Percentiles rank a stretch among this genome's conserved stretches.
These are phyloP conservation scores for Melanomma pulvis-pyrius DNA, from an alignment of 495 filamentous ascomycete genomes.

Conservation along the genomic window DNA sequence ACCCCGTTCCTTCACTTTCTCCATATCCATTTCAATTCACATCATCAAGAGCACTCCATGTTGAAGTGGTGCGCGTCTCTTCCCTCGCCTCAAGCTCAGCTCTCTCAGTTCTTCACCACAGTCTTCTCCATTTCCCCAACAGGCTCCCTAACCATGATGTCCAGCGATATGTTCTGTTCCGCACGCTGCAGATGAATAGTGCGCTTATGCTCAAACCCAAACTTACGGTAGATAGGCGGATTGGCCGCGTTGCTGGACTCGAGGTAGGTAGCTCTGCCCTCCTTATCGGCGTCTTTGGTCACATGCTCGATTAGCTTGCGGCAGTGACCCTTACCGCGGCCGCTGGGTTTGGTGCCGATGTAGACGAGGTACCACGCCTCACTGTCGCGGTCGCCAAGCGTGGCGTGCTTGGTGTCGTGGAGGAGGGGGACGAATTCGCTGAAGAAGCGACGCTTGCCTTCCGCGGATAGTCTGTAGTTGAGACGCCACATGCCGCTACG, in stretches of 20 bases:
- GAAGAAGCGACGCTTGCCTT: conserved; percentile 74
- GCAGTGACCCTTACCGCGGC: conserved; percentile 69
- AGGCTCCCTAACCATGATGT: conserved; percentile 77
- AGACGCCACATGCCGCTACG: conserved; percentile 74
- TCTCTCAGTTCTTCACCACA: not conserved
- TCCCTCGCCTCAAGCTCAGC: not conserved
- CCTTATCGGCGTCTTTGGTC: conserved; percentile 64
- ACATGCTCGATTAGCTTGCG: conserved; percentile 68
- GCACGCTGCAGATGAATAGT: conserved; percentile 63
- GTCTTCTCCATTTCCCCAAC: conserved; percentile 15
- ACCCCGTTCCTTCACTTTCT: not conserved
- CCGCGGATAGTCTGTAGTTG: conserved; percentile 67
- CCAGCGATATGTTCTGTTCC: conserved; percentile 63
- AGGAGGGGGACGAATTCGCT: conserved; percentile 75
- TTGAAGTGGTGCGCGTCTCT: conserved; percentile 26
- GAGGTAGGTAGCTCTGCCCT: conserved; percentile 68
- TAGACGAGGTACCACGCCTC: conserved; percentile 76
- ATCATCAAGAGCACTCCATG: conserved; percentile 16
- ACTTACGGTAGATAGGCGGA: conserved; percentile 66
- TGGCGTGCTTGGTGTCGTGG: conserved; percentile 67
- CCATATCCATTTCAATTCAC: not conserved
- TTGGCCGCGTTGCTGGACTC: conserved; percentile 72
- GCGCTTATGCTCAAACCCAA: conserved; percentile 64
- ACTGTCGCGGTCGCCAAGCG: conserved; percentile 65
- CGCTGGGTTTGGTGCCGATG: conserved; percentile 68